Percentiles rank a stretch among this genome's conserved stretches.
Conservation (phyloP, 768 basidiomycete species). For the Xerocomus potaroensis region DNA sequence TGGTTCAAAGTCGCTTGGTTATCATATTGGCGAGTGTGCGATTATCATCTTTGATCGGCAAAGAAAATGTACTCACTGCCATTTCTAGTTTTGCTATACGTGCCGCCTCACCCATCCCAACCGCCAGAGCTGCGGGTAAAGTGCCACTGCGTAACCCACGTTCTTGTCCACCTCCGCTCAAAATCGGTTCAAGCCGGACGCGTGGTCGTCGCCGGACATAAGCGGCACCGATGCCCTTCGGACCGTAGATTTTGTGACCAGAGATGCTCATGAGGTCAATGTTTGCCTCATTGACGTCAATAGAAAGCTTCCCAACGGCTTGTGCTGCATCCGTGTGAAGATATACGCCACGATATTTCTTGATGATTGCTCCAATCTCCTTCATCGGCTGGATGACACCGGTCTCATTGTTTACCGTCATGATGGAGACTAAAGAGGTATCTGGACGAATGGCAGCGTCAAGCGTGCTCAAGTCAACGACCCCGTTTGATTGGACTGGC, state of each 20-base stretch:
- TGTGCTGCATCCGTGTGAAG: constrained; percentile 99
- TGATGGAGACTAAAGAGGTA: constrained; percentile 92
- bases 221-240: constrained; percentile 92
- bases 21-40: constrained; percentile 34
- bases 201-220: constrained; percentile 92
- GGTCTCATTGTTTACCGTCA: constrained; percentile 99
- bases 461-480: constrained; percentile 73
- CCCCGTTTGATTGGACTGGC: constrained; percentile 85
- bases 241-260: constrained; percentile 97
- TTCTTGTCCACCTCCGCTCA: constrained; percentile 97
- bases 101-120: constrained; percentile 93
- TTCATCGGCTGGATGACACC: constrained; percentile 97
- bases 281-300: constrained; percentile 94
- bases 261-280: constrained; percentile 95
- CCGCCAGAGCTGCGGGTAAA: constrained; percentile 78
- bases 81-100: constrained; percentile 91
- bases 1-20: constrained; percentile 42
- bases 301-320: constrained; percentile 83
- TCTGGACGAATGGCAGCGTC: constrained; percentile 89
- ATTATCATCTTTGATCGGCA: constrained; percentile 41
- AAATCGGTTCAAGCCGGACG: constrained; percentile 90
- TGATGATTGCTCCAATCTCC: constrained; percentile 84
- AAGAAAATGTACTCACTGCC: constrained; percentile 59
- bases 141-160: constrained; percentile 95
- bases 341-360: constrained; percentile 85